A percentile compares a stretch with the other conserved stretches of the same genome.
Evolutionary conservation across 768 basidiomycete genomes (phyloP).

Genomic region (Leccinum pellstonianum): DNA sequence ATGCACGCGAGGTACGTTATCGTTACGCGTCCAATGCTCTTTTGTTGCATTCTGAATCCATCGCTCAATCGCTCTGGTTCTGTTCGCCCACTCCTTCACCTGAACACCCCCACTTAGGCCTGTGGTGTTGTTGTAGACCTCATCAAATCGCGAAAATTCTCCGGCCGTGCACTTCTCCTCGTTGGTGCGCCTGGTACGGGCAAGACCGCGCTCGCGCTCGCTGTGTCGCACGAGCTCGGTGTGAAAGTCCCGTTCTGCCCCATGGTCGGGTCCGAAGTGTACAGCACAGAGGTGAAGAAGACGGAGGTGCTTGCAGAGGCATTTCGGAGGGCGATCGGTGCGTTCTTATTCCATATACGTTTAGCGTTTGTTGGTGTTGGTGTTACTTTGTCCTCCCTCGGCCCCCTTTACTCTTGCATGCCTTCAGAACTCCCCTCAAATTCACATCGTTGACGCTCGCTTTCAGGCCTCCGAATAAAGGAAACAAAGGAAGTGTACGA

Average conservation of each 20-base stretch:
- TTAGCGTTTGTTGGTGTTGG: not conserved
- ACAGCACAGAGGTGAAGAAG: conserved; percentile 97
- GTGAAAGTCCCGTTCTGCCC: conserved; percentile 96
- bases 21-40: not conserved
- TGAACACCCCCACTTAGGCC: conserved; percentile 48
- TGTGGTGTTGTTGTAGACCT: conserved; percentile 90
- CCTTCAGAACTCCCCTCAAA: not conserved
- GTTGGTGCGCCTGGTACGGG: conserved; percentile 97
- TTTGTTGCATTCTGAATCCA: not conserved
- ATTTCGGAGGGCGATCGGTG: conserved; percentile 94
- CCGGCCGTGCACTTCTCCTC: conserved; percentile 86
- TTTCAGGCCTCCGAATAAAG: conserved; percentile 85
- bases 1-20: conserved; percentile 78
- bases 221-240: conserved; percentile 92
- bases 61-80: not conserved
- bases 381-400: not conserved
- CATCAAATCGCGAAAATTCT: conserved; percentile 89
- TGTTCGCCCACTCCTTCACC: not conserved
- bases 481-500: conserved; percentile 99
- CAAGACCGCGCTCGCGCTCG: conserved; percentile 96
- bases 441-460: not conserved
- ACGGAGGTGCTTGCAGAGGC: conserved; percentile 95
- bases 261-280: conserved; percentile 98
- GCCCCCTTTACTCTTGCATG: not conserved
- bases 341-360: conserved; percentile 33